A percentile compares a stretch with the other conserved stretches of the same genome.
Conservation (phyloP, 2,329 filamentous ascomycete genomes). For the Epicoccum nigrum region DNA sequence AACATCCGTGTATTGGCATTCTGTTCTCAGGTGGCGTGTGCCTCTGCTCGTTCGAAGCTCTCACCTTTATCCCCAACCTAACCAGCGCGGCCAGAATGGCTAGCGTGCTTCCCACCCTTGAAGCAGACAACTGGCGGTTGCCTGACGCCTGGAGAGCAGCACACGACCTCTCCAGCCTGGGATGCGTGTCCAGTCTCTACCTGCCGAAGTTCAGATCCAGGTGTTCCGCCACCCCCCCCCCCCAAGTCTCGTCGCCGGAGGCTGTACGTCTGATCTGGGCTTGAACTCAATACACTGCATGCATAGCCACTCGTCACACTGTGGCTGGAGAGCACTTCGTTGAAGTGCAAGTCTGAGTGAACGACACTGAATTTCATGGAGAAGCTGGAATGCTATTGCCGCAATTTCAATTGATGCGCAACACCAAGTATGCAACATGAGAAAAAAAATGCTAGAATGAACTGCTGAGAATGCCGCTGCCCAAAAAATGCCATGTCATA, state of each 20-base stretch:
- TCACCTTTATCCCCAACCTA: constrained; percentile 5
- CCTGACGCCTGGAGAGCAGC: not conserved
- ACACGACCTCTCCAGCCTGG: not conserved
- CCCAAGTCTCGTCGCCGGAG: constrained; percentile 32
- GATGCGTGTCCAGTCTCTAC: constrained; percentile 25
- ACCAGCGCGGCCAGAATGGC: not conserved
- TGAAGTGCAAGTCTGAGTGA: too few relatives aligned
- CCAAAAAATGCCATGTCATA: too few relatives aligned
- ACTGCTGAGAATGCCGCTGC: too few relatives aligned
- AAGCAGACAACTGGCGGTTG: constrained; percentile 14
- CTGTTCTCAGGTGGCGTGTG: not conserved
- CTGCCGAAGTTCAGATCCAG: constrained; percentile 38
- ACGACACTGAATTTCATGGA: too few relatives aligned
- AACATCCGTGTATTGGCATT: not conserved
- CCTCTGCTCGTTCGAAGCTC: not conserved
- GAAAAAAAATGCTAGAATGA: too few relatives aligned
- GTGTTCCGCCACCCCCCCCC: constrained; percentile 37
- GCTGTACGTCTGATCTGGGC: constrained; percentile 28
- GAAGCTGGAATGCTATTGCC: too few relatives aligned
- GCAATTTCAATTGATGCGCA: too few relatives aligned
- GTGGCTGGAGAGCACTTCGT: too few relatives aligned
- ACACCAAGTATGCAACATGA: too few relatives aligned
- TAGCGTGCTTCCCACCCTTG: constrained; percentile 11
- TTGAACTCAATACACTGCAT: not conserved
- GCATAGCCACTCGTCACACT: not conserved